phyloP scores from a whole-genome alignment of 169 alveolate genomes.

The Sarcocystis neurona region DNA sequence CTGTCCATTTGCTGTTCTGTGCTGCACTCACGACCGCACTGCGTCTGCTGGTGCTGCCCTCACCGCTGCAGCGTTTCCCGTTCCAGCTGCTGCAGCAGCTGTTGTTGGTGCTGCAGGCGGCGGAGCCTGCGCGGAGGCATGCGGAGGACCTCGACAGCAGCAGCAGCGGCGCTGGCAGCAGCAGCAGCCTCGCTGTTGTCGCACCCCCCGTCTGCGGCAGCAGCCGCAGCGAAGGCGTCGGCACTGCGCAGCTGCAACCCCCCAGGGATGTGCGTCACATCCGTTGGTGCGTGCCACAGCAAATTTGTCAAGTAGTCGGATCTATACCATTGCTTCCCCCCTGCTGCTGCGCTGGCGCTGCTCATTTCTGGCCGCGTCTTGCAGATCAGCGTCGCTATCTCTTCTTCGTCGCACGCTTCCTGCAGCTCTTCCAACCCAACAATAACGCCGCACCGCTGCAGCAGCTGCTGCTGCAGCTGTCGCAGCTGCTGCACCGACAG shows the following conservation, averaged over 20 bases:
- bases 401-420: conserved; percentile 23
- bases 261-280: conserved; percentile 3
- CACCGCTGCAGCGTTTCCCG: no score
- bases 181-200: background rate
- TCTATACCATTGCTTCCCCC: conserved; percentile 7
- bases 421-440: background rate
- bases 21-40: background rate
- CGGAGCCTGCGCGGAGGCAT: no score
- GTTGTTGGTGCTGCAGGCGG: no score
- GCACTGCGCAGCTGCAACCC: background rate
- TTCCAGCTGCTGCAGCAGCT: background rate
- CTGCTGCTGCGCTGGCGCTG: no score
- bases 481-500: background rate
- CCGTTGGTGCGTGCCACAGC: conserved; percentile 31
- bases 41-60: no score
- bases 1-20: background rate
- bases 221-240: conserved; percentile 6
- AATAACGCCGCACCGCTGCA: conserved; percentile 17
- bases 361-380: conserved; percentile 9
- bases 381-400: conserved; percentile 8
- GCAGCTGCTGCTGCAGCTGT: background rate
- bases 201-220: background rate
- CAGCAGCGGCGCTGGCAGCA: background rate
- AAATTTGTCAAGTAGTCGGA: conserved; percentile 20
- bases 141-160: background rate